Evolutionary conservation across 1,139 yeast genomes (phyloP).

Genomic region (Groenewaldozyma auringiensis): DNA sequence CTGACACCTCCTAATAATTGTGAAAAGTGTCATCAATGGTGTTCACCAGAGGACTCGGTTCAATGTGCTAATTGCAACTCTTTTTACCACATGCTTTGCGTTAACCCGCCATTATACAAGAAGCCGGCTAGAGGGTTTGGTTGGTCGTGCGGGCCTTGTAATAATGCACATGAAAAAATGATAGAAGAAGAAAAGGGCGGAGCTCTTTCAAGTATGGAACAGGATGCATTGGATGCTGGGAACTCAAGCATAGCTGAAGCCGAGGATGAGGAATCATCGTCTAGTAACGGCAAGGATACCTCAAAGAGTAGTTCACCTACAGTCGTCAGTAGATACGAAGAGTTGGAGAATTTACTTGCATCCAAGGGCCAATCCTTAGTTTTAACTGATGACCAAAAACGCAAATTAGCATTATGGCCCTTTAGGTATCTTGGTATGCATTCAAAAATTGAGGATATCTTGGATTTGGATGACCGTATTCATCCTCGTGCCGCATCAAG

Average conservation of each 20-base stretch:
- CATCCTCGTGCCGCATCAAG: constrained; percentile 78
- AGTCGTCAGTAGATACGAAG: constrained; percentile 50
- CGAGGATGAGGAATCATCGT: constrained; percentile 10
- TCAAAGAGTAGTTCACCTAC: constrained; percentile 4
- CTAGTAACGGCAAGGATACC: constrained; percentile 4
- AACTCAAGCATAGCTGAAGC: constrained; percentile 2
- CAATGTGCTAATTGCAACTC: constrained; percentile 70
- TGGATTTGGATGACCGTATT: constrained; percentile 73
- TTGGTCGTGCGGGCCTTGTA: constrained; percentile 86
- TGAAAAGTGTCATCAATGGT: constrained; percentile 77
- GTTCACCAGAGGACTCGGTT: constrained; percentile 67
- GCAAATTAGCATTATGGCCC: constrained; percentile 46
- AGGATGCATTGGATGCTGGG: constrained; percentile 5
- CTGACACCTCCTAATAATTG: constrained; percentile 62
- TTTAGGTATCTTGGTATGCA: constrained; percentile 76
- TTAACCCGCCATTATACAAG: constrained; percentile 72
- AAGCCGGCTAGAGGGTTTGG: constrained; percentile 86
- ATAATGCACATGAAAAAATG: constrained; percentile 27
- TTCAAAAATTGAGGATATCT: constrained; percentile 67
- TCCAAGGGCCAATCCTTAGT: constrained; percentile 14
- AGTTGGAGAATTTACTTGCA: constrained; percentile 41
- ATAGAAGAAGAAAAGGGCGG: constrained; percentile 23
- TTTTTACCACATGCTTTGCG: constrained; percentile 71
- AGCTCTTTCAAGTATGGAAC: background rate
- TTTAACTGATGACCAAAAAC: constrained; percentile 32